Evolutionary conservation across 129 eudicot genomes (phyloP).

Genomic region (Flaveria trinervia): DNA sequence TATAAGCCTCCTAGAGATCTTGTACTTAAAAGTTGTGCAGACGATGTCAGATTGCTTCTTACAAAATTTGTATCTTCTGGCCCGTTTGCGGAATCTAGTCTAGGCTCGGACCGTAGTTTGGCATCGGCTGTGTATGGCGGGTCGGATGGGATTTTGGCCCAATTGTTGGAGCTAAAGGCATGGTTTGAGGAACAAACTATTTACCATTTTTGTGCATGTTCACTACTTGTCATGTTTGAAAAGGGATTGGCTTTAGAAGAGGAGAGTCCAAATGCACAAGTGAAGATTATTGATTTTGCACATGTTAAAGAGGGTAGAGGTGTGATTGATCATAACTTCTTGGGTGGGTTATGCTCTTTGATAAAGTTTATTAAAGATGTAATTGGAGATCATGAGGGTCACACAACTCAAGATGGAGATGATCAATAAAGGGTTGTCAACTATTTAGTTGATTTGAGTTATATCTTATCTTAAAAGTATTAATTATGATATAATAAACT

Average conservation of each 20-base stretch:
- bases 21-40: conserved; percentile 39
- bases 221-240: conserved; percentile 63
- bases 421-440: background rate
- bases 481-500: background rate
- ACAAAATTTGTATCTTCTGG: conserved; percentile 60
- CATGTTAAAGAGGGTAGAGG: conserved; percentile 71
- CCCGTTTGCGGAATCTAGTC: conserved; percentile 16
- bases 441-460: background rate
- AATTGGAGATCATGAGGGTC: conserved; percentile 27
- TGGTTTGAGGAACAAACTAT: conserved; percentile 89
- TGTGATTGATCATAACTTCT: conserved; percentile 86
- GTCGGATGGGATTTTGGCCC: conserved; percentile 66
- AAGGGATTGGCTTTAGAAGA: conserved; percentile 44
- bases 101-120: conserved; percentile 44
- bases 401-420: conserved; percentile 18
- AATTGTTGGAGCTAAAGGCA: conserved; percentile 70
- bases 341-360: conserved; percentile 89
- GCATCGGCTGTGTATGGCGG: conserved; percentile 68
- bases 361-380: conserved; percentile 65
- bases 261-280: conserved; percentile 37
- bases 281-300: conserved; percentile 82
- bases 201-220: conserved; percentile 73
- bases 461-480: background rate
- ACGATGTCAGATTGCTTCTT: conserved; percentile 50
- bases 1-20: conserved; percentile 63